Percentiles rank a stretch among this genome's conserved stretches.
phyloP scores from a whole-genome alignment of 2,329 filamentous ascomycete species.

The Apiospora rasikravindrae region DNA sequence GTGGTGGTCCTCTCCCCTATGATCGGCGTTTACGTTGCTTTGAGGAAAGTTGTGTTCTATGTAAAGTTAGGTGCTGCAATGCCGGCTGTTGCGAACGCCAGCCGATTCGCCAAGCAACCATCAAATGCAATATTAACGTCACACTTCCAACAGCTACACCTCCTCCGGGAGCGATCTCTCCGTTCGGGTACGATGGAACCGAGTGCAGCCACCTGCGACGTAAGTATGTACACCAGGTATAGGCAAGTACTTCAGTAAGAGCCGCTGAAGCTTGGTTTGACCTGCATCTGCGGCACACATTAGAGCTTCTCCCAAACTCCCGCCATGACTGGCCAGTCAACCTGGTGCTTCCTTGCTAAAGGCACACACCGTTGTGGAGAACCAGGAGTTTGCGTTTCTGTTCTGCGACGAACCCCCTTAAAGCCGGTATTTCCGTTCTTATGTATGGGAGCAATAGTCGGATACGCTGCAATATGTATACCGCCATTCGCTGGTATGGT shows the following conservation, averaged over 20 bases:
- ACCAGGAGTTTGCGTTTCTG: background rate
- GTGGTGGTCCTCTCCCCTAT: too few relatives aligned
- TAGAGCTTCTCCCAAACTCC: background rate
- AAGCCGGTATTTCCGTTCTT: background rate
- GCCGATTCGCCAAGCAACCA: background rate
- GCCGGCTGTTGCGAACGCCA: background rate
- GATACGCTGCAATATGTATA: background rate
- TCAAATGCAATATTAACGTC: slow-evolving; percentile 1
- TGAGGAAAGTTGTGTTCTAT: background rate
- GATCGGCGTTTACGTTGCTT: slow-evolving; percentile 5
- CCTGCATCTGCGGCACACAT: background rate
- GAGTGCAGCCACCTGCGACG: background rate
- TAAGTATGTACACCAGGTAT: background rate
- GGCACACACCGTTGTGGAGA: background rate
- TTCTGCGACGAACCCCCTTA: background rate
- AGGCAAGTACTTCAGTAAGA: background rate
- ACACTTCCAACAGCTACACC: background rate
- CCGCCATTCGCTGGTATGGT: background rate
- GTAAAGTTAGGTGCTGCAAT: background rate
- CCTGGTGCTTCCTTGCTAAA: background rate
- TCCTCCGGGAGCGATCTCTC: background rate
- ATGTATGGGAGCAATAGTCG: background rate
- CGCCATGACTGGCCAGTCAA: background rate
- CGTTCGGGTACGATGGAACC: background rate
- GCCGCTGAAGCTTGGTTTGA: background rate